These are phyloP conservation scores for Clonostachys rosea DNA, from an alignment of 2,329 filamentous ascomycete species.

Conservation along the genomic window DNA sequence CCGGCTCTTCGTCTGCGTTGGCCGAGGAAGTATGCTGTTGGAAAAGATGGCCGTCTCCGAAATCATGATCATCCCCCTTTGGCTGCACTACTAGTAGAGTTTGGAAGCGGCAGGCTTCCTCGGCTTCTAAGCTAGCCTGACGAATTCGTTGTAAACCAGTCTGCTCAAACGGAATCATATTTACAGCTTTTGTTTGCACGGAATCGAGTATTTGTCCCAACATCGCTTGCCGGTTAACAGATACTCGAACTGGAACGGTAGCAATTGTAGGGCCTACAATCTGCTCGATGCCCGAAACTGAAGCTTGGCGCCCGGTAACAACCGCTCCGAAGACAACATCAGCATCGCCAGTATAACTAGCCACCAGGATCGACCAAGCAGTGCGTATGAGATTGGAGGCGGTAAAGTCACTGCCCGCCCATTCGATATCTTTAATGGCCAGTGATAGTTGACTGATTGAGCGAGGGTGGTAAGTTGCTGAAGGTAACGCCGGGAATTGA, in stretches of 20 bases:
- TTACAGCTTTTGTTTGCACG: conserved; percentile 11
- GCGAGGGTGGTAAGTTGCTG: background rate
- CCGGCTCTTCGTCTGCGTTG: background rate
- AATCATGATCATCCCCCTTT: too few species aligned
- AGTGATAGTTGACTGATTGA: background rate
- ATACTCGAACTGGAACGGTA: conserved; percentile 3
- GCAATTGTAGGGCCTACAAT: conserved; percentile 3
- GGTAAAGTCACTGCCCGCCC: too few species aligned
- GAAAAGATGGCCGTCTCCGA: background rate
- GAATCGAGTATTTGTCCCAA: background rate
- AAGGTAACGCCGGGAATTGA: background rate
- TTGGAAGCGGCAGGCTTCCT: background rate
- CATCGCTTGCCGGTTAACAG: background rate
- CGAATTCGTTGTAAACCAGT: conserved; percentile 11
- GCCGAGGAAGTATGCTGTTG: background rate
- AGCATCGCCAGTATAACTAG: background rate
- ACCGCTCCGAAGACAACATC: conserved; percentile 4
- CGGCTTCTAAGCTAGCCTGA: background rate
- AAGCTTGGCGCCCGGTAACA: conserved; percentile 2
- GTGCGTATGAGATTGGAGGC: too few species aligned
- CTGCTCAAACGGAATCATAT: conserved; percentile 14
- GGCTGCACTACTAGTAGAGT: conserved; percentile 1
- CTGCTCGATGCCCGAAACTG: conserved; percentile 2
- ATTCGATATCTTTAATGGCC: too few species aligned
- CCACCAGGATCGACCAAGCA: too few species aligned